Conservation (phyloP, 495 filamentous ascomycete species). For the Podospora pseudopauciseta region DNA sequence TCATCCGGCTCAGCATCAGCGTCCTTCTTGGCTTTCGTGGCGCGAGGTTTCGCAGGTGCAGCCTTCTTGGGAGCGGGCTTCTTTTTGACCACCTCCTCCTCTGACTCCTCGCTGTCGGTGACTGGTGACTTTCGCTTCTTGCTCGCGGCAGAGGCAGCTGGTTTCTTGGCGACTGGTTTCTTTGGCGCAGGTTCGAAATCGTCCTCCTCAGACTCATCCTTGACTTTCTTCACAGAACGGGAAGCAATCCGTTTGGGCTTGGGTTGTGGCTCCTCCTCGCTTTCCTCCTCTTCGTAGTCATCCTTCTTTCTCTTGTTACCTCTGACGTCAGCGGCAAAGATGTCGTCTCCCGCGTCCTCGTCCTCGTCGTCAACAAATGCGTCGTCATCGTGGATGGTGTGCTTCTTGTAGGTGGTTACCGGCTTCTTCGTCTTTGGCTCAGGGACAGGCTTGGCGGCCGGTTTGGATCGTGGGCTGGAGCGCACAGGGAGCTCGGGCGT, state of each 20-base stretch:
- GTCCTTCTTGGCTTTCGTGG: slow-evolving; percentile 57
- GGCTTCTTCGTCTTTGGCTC: slow-evolving; percentile 28
- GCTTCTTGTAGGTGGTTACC: slow-evolving; percentile 28
- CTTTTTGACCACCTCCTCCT: slow-evolving; percentile 46
- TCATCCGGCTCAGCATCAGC: slow-evolving; percentile 57
- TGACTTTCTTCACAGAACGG: slow-evolving; percentile 37
- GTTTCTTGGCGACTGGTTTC: slow-evolving; percentile 37
- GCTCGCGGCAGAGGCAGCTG: slow-evolving; percentile 28
- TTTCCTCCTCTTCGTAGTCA: slow-evolving; percentile 62
- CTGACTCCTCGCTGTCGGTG: slow-evolving; percentile 44
- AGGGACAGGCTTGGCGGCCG: slow-evolving; percentile 25
- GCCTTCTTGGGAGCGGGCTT: slow-evolving; percentile 44
- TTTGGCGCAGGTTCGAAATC: slow-evolving; percentile 30
- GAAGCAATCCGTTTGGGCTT: slow-evolving; percentile 48
- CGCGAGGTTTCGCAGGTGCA: slow-evolving; percentile 55
- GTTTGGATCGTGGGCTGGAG: slow-evolving; percentile 42
- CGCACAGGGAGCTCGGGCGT: slow-evolving; percentile 35
- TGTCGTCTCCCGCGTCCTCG: slow-evolving; percentile 67
- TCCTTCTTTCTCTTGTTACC: slow-evolving; percentile 61
- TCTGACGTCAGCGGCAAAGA: slow-evolving; percentile 64
- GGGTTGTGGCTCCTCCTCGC: slow-evolving; percentile 51
- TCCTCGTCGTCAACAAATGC: slow-evolving; percentile 54
- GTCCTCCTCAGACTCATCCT: slow-evolving; percentile 44
- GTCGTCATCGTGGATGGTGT: slow-evolving; percentile 44
- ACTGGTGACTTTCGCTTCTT: slow-evolving; percentile 49